These are phyloP conservation scores for Ballota nigra DNA, from an alignment of 257 asterid species.

Conservation along the genomic window DNA sequence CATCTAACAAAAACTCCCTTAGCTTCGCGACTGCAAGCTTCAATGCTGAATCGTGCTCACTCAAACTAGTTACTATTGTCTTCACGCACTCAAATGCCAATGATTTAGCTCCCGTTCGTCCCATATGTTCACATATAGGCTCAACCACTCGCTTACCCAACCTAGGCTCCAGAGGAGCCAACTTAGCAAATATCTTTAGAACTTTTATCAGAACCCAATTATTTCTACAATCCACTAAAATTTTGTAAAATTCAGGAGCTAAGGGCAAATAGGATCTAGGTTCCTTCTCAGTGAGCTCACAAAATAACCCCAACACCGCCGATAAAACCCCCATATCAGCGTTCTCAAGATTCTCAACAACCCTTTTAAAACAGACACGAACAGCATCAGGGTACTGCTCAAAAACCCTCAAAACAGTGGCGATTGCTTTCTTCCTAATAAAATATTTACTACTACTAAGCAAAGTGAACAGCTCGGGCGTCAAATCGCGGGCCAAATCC, in stretches of 20 bases:
- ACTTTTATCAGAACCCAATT: conserved; percentile 94
- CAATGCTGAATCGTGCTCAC: conserved; percentile 68
- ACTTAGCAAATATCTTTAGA: conserved; percentile 72
- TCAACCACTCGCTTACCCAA: conserved; percentile 71
- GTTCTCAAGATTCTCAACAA: conserved; percentile 78
- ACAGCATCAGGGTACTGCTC: conserved; percentile 82
- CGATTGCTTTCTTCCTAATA: conserved; percentile 68
- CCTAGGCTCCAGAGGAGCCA: conserved; percentile 88
- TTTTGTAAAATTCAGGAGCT: conserved; percentile 88
- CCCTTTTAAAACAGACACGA: conserved; percentile 85
- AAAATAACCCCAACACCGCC: conserved; percentile 80
- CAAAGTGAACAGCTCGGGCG: conserved; percentile 69
- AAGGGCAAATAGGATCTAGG: conserved; percentile 83
- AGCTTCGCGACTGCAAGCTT: conserved; percentile 77
- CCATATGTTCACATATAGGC: conserved; percentile 85
- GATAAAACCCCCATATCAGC: conserved; percentile 65
- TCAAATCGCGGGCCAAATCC: conserved; percentile 84
- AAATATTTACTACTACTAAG: conserved; percentile 49
- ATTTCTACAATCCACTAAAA: conserved; percentile 76
- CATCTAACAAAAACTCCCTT: conserved; percentile 72
- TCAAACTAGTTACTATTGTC: conserved; percentile 70
- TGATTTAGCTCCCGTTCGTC: conserved; percentile 73
- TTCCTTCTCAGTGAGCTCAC: conserved; percentile 74
- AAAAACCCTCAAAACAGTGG: conserved; percentile 61
- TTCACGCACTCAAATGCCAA: conserved; percentile 83